Evolutionary conservation across 257 asterid genomes (phyloP), one percentile per base, ranked within the genome.

Genomic region (Craterostigma plantagineum): DNA sequence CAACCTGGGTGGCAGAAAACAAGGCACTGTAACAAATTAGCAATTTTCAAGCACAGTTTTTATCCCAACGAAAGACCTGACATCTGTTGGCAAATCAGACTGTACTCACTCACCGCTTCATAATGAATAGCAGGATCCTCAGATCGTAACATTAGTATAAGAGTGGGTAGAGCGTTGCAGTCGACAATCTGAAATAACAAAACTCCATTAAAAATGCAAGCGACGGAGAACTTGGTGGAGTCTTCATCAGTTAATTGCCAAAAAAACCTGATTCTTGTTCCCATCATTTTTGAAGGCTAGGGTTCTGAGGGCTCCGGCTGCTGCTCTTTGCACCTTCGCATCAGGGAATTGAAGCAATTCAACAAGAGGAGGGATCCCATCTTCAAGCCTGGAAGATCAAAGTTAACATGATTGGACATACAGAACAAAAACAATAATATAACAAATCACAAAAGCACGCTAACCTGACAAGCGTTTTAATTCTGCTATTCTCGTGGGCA

Each of bases 291-390:
- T 90, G 56, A 90, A 90, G 39, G 99, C 99, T 55, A 90, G 93
- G 18, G 99, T 90, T 35, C 99, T 69, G 40, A 90, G 64, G 51
- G 99, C 93, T 57, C 99, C 99, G 12, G 99, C 99, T 11, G 92
- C 96, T 56, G 96, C 95, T 69, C 96, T 75, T 68, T 90, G 99
- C 65, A 90, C 99, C 84, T 83, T 90, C 14, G 96, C 55, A 62
- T 90, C 99, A 42, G 74, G 58, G 57, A 77, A 90, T 51, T 75
- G 85, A 33, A 90, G 99, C 74, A 90, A 66, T 48, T 90, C 96
- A 53, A 90, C 99, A 42, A 90, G 94, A 38, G 99, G 99, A 48
- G 99, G 99, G 33, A 90, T 73, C 16, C 96, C 99, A 48, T 91
- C 99, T 64, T 83, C 99, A 48, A 80, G 53, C 79, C 99, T 90